Base-by-base conservation (phyloP, 306 rosid species). In the Arachis stenosperma region DNA sequence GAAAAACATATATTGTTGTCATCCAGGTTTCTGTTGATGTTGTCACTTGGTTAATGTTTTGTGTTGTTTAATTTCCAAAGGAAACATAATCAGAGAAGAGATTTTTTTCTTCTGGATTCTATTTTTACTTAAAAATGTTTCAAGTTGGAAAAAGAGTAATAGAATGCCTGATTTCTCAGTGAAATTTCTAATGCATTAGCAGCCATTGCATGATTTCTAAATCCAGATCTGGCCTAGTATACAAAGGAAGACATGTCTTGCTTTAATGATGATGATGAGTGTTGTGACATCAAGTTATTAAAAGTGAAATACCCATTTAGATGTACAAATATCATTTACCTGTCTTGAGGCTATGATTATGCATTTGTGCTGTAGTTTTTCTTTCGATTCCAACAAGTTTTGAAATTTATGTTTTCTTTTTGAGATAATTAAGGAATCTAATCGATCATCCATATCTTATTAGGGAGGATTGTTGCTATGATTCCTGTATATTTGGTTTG, bases 391-490 rank as follows among this genome's bases (percentile, higher is more conserved):
- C 51, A 22, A 8, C 39, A 64, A 27, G 53, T 43, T 70, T 63
- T 60, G 17, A 60, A 67, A 50, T 81, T 81, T 80, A 7, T 43
- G 11, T 44, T 63, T 64, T 57, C 60, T 43, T 1, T 54, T 48
- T 14, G 61, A 62, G 61, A 51, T 68, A 66, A 66, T 55, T 76
- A 42, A 39, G 70, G 61, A 73, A 41, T 33, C 78, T 86, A 62
- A 69, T 59, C 65, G 65, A 57, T 79, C 70, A 27, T 61, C 66
- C 29, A 15, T 80, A 50, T 82, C 69, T 64, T 41, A 64, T 30
- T 85, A 90, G 97, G 92, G 89, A 83, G 47, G 86, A 70, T 72
- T 81, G 88, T 82, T 84, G 74, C 84, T 89, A 85, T 73, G 82
- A 89, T 67, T 68, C 77, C 51, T 57, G 78, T 75, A 76, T 94